Base-by-base conservation (phyloP, 495 filamentous ascomycete genomes). In the Penicillium pulvis region DNA sequence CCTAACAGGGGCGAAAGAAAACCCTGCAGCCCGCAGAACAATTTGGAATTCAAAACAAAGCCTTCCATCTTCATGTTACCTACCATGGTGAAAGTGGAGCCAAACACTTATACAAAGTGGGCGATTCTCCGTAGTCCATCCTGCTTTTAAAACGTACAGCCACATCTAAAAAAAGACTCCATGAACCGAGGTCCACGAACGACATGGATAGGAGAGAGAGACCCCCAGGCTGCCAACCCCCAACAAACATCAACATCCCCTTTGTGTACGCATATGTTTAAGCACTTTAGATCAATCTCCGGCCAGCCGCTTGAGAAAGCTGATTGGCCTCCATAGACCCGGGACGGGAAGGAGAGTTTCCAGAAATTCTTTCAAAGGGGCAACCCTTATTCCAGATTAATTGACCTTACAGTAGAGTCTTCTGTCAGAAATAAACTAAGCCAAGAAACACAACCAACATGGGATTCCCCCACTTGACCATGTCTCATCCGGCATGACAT, bases 361-460 rank as follows among this genome's bases (percentile, higher is more conserved):
- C 33, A 49, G 54, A 56, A 56, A 41, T 1, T 49, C 44, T 50
- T 49, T 24, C 7, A 56, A 47, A 35, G 42, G 43, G 43, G 42
- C 19, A 23, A 23, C 10, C 5, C 16, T 5, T 14, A 36, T 36
- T 36, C 33, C 10, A 36, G 33, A 47, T 26, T 31, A 33, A 26
- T 24, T 16, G 3, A 47, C 20, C 20, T 23, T 23, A 23, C 20
- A 23, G 1, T 24, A 3, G 6, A 31, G 17, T 30, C 44, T 20
- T 8, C 19, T 30, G 55, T 51, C n/a, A 44, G 24, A 57, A 39
- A 57, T 57, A 57, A 28, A 56, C 43, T 23, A 47, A 23, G 43
- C 53, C 43, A 49, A 35, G 45, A 36, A 36, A 4, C 41, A 24
- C 14, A 39, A 46, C 33, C 12, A 4, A 3, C 28, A 28, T 28